phyloP scores from a whole-genome alignment of 441 rosid genomes.

The Capsella rubella region DNA sequence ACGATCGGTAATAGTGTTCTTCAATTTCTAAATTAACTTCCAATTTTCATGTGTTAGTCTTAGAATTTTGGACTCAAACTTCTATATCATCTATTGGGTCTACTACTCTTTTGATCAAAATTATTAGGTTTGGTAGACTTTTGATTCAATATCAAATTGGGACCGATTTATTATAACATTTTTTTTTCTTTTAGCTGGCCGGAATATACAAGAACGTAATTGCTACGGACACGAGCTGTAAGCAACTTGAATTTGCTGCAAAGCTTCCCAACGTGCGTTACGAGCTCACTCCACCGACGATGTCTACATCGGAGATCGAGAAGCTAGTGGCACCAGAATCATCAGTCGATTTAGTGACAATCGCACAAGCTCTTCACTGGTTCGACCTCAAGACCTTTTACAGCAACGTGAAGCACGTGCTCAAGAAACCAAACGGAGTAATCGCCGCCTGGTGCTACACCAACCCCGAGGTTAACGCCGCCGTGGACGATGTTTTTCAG shows the following conservation, averaged over 20 bases:
- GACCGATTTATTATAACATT: background rate
- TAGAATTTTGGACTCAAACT: background rate
- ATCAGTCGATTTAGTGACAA: slow-evolving; percentile 66
- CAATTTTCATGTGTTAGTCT: background rate
- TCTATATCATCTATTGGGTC: background rate
- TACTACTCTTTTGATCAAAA: background rate
- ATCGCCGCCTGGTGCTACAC: slow-evolving; percentile 93
- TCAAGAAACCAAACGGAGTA: slow-evolving; percentile 81
- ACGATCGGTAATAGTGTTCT: slow-evolving; percentile 49
- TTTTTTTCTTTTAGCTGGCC: slow-evolving; percentile 62
- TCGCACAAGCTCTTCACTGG: slow-evolving; percentile 90
- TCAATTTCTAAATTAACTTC: background rate
- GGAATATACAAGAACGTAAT: slow-evolving; percentile 67
- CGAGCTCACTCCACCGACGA: slow-evolving; percentile 59
- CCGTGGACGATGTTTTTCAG: slow-evolving; percentile 58
- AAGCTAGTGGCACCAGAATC: slow-evolving; percentile 52
- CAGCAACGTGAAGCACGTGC: slow-evolving; percentile 65
- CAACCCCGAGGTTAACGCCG: slow-evolving; percentile 56
- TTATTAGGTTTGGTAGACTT: background rate
- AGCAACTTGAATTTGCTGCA: slow-evolving; percentile 69
- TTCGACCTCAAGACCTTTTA: slow-evolving; percentile 66
- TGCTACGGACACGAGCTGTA: slow-evolving; percentile 83
- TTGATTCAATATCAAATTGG: background rate
- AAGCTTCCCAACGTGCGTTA: slow-evolving; percentile 68
- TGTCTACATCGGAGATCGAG: slow-evolving; percentile 57